Evolutionary conservation across 2,329 filamentous ascomycete species (phyloP), one percentile per base, ranked within the genome.

Genomic region (Emmonsiellopsis sp.): DNA sequence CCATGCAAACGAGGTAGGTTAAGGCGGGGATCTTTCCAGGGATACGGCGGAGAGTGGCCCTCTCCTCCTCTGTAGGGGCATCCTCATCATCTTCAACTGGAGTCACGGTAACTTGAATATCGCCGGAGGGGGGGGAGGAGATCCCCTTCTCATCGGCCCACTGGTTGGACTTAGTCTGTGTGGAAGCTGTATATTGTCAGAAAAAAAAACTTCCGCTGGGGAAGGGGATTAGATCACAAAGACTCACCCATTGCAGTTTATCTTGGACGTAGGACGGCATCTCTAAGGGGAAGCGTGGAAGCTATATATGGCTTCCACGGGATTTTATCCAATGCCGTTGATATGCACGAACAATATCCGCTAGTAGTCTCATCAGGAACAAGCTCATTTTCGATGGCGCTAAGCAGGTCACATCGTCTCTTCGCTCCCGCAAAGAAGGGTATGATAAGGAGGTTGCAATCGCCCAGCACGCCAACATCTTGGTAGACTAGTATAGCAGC

Each of bases 1-100:
- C 79, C 6, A 78, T 59, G 56, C 80, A 83, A 32, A 84, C 75
- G 2, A 79, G 61, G 59, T 80, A 84, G n/a, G 79, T 75, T 3
- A 78, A 69, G 10, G 68, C 54, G 1, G 81, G 79, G 2, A 84
- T 70, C 2, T 61, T 67, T 41, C 72, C 79, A n/a, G 79, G 68
- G 7, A 80, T 71, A 53, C 72, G 76, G 20, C 76, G 74, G 11
- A 81, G 65, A 1, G 68, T 73, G 2, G 53, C 54, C 2, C 60
- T 56, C 58, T 81, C 77, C 45, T 79, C 75, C 6, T 73, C 69
- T 0, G 76, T 79, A 1, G 77, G 75, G 34, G 63, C 11, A 46
- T n/a, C 13, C 5, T 46, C 43, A 30, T n/a, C 13, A 30, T n/a
- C 13, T 16, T 16, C 43, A 5, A 16, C 43, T 1, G 11, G 11